These are phyloP conservation scores for Candida sithepensis DNA, from an alignment of 805 yeast species.

Conservation along the genomic window DNA sequence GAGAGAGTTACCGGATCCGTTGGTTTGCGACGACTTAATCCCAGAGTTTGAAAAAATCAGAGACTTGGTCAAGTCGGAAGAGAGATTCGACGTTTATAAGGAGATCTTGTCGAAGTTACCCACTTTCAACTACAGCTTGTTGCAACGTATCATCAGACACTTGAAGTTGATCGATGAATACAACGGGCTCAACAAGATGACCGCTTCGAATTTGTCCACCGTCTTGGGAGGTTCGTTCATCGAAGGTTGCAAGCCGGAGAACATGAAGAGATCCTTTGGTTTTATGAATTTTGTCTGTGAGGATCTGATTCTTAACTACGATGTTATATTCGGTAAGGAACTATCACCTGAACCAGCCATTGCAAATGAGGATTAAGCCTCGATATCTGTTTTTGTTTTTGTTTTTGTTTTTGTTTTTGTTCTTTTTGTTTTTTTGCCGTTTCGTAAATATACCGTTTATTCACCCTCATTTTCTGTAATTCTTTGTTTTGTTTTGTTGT, in stretches of 20 bases:
- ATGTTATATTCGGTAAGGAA: constrained; percentile 29
- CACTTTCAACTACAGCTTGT: constrained; percentile 57
- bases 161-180: constrained; percentile 64
- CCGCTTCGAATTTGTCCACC: constrained; percentile 83
- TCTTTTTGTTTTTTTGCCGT: background rate
- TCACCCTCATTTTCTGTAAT: no score
- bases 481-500: background rate
- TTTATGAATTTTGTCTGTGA: constrained; percentile 53
- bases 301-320: constrained; percentile 42
- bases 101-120: constrained; percentile 46
- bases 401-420: background rate
- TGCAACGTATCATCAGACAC: constrained; percentile 67
- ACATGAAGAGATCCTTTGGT: constrained; percentile 47
- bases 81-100: constrained; percentile 25
- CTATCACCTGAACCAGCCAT: background rate
- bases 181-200: constrained; percentile 77
- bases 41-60: constrained; percentile 46
- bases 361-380: background rate
- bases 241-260: constrained; percentile 49
- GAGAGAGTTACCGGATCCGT: constrained; percentile 83
- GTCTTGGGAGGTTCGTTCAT: constrained; percentile 70
- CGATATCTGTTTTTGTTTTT: no score
- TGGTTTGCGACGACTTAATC: constrained; percentile 65
- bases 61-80: constrained; percentile 19
- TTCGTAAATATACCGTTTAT: no score